phyloP scores from a whole-genome alignment of 2,329 filamentous ascomycete species.

The Periconia sp. region DNA sequence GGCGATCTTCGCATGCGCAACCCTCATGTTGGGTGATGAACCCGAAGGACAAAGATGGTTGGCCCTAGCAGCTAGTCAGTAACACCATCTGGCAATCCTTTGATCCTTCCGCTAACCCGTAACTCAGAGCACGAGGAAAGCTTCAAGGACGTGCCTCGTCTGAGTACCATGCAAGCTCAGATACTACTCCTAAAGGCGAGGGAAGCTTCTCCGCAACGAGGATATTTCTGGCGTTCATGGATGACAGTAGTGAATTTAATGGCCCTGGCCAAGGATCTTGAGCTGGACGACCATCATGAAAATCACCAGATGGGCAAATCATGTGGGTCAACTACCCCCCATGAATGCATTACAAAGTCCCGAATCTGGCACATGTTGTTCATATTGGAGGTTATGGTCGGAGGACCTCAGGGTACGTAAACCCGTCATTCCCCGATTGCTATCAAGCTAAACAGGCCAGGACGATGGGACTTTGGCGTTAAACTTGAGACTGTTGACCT shows the following conservation, averaged over 20 bases:
- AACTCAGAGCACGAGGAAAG: slow-evolving; percentile 82
- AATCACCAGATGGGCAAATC: slow-evolving; percentile 74
- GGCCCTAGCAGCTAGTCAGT: slow-evolving; percentile 81
- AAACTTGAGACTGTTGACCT: slow-evolving; percentile 79
- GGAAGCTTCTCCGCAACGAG: slow-evolving; percentile 88
- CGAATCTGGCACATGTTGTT: slow-evolving; percentile 91
- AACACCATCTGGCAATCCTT: neutral
- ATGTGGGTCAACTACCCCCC: slow-evolving; percentile 71
- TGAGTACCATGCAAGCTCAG: slow-evolving; percentile 91
- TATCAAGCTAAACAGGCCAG: slow-evolving; percentile 22
- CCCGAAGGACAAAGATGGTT: slow-evolving; percentile 91
- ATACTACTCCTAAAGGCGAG: slow-evolving; percentile 88
- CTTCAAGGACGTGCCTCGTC: slow-evolving; percentile 87
- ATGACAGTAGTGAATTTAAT: slow-evolving; percentile 92
- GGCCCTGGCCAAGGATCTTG: slow-evolving; percentile 90
- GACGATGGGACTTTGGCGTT: slow-evolving; percentile 79
- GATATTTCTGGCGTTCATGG: slow-evolving; percentile 97
- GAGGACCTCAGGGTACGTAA: slow-evolving; percentile 81
- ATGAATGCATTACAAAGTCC: slow-evolving; percentile 84
- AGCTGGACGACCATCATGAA: slow-evolving; percentile 84
- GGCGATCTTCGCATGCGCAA: slow-evolving; percentile 88
- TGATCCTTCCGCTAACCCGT: slow-evolving; percentile 20
- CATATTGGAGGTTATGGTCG: slow-evolving; percentile 88
- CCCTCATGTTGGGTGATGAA: slow-evolving; percentile 81
- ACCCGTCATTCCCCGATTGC: neutral